Evolutionary conservation across 371 early-diverging fungal genomes (phyloP).

Genomic region (Rhizopus sp.): DNA sequence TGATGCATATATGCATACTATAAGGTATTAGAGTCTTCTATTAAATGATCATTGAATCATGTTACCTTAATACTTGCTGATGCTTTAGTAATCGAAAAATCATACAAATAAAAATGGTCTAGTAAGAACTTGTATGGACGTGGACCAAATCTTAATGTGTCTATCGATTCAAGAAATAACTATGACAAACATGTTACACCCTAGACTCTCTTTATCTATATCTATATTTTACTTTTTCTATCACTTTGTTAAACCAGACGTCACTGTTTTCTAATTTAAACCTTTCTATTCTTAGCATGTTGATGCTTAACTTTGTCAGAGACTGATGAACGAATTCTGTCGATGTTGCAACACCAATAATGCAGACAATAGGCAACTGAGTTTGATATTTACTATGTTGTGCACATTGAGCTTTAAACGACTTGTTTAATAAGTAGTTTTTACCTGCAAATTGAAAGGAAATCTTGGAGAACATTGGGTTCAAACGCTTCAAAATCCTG

Average conservation of each 20-base stretch:
- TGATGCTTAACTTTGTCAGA: slow-evolving; percentile 67
- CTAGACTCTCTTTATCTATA: not conserved
- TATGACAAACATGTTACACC: slow-evolving; percentile 13
- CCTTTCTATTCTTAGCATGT: slow-evolving; percentile 73
- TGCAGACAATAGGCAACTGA: slow-evolving; percentile 75
- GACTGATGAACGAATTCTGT: slow-evolving; percentile 82
- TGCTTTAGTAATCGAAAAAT: slow-evolving; percentile 75
- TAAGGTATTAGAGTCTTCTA: not conserved
- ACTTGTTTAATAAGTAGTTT: not conserved
- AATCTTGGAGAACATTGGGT: slow-evolving; percentile 68
- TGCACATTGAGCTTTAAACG: not conserved
- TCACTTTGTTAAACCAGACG: slow-evolving; percentile 76
- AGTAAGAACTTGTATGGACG: slow-evolving; percentile 74
- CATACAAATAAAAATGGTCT: slow-evolving; percentile 77
- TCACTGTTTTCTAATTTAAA: slow-evolving; percentile 78
- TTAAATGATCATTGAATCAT: not conserved
- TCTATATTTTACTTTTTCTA: slow-evolving; percentile 66
- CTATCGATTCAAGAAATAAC: slow-evolving; percentile 60
- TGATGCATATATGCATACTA: slow-evolving; percentile 88
- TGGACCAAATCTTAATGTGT: slow-evolving; percentile 65
- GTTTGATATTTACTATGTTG: slow-evolving; percentile 62
- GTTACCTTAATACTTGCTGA: slow-evolving; percentile 70
- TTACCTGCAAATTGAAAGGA: slow-evolving; percentile 76
- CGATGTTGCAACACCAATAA: slow-evolving; percentile 86
- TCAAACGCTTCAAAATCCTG: slow-evolving; percentile 91